Percentiles rank a stretch among this genome's conserved stretches.
These are phyloP conservation scores for Zygoascus biomembranicola DNA, from an alignment of 805 yeast genomes.

Conservation along the genomic window DNA sequence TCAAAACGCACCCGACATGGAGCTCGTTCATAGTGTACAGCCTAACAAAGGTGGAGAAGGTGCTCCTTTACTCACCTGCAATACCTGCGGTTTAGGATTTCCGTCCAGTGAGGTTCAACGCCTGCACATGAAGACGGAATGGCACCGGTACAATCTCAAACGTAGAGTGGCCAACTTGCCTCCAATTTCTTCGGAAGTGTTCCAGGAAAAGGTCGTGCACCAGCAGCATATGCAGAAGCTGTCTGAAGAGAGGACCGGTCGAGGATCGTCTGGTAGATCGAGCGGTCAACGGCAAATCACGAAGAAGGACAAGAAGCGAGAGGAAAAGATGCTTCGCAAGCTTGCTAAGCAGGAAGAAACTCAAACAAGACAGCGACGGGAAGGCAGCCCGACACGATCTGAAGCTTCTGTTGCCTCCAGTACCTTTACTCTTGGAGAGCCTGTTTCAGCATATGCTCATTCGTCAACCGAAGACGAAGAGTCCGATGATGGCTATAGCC, in stretches of 20 bases:
- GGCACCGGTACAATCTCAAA: slow-evolving; percentile 95
- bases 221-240: slow-evolving; percentile 23
- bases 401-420: slow-evolving; percentile 13
- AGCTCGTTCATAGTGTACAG: slow-evolving; percentile 7
- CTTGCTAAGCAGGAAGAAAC: slow-evolving; percentile 2
- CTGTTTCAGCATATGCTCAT: slow-evolving; percentile 13
- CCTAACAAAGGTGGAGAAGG: slow-evolving; percentile 14
- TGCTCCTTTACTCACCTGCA: slow-evolving; percentile 55
- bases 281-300: slow-evolving; percentile 27
- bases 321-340: slow-evolving; percentile 22
- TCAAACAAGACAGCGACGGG: background rate
- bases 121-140: slow-evolving; percentile 91
- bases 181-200: slow-evolving; percentile 58
- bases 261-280: slow-evolving; percentile 18
- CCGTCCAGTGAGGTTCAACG: slow-evolving; percentile 79
- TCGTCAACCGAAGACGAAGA: background rate
- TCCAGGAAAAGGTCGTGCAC: slow-evolving; percentile 57
- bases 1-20: slow-evolving; percentile 8
- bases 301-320: slow-evolving; percentile 29
- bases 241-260: slow-evolving; percentile 16
- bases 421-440: slow-evolving; percentile 22
- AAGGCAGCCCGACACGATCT: slow-evolving; percentile 13
- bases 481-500: slow-evolving; percentile 44
- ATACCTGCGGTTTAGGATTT: slow-evolving; percentile 79
- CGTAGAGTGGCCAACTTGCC: slow-evolving; percentile 82